Evolutionary conservation across 1,284 basidiomycete species (phyloP).

Genomic region (Ceratobasidium sp.): DNA sequence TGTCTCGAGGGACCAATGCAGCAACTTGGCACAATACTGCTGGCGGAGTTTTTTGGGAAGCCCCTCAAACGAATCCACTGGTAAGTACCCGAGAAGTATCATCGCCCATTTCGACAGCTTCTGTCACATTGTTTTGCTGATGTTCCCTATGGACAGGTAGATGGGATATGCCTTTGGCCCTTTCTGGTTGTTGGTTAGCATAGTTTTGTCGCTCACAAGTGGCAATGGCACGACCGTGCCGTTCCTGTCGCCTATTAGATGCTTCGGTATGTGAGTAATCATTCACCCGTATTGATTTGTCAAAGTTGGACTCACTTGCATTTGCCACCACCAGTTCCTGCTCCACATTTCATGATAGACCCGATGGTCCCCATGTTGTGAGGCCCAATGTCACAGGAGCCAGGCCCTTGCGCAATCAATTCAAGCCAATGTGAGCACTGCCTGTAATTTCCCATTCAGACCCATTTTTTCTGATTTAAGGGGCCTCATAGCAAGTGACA

Average conservation of each 20-base stretch:
- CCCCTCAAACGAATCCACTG: not conserved
- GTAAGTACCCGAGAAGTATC: conserved; percentile 39
- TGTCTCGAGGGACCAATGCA: too few species aligned
- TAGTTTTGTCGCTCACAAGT: not conserved
- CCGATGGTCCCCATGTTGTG: not conserved
- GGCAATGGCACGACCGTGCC: not conserved
- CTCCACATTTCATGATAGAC: conserved; percentile 24
- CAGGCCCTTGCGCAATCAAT: too few species aligned
- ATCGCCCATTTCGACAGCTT: conserved; percentile 29
- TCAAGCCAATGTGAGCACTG: too few species aligned
- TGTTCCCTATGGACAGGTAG: conserved; percentile 31
- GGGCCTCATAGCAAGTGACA: too few species aligned
- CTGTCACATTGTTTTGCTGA: conserved; percentile 20
- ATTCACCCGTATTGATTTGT: too few species aligned
- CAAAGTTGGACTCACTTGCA: not conserved
- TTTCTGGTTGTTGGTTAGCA: not conserved
- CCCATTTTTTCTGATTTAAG: too few species aligned
- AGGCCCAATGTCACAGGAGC: conserved; percentile 26
- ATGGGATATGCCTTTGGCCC: not conserved
- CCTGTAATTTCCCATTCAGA: too few species aligned
- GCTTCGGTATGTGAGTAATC: not conserved
- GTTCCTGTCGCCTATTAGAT: not conserved
- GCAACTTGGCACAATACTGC: too few species aligned
- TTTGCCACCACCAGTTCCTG: conserved; percentile 16
- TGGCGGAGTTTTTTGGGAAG: too few species aligned